Evolutionary conservation across 805 yeast species (phyloP).

Genomic region (Candida odintsovae): DNA sequence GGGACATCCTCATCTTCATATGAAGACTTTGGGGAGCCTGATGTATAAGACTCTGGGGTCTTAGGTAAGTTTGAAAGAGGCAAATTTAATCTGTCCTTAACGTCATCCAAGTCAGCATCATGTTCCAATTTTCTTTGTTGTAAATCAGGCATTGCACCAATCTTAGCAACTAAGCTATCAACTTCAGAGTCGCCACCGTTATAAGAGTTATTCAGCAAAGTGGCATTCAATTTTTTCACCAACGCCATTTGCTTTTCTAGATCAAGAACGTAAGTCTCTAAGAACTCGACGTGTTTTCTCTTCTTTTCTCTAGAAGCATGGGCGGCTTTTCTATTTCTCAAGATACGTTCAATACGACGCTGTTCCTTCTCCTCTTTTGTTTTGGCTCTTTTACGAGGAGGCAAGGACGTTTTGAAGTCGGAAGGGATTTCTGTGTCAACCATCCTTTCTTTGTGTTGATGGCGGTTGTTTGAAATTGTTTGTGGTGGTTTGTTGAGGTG

Average conservation of each 20-base stretch:
- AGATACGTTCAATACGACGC: conserved; percentile 85
- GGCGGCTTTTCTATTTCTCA: conserved; percentile 94
- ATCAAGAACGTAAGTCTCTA: conserved; percentile 42
- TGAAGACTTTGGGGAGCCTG: conserved; percentile 14
- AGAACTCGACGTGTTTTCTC: conserved; percentile 81
- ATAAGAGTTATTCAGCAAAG: conserved; percentile 11
- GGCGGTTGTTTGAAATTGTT: too few relatives aligned
- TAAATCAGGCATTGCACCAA: conserved; percentile 19
- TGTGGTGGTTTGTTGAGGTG: background rate
- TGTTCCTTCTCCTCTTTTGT: conserved; percentile 97
- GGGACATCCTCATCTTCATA: conserved; percentile 13
- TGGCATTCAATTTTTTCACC: conserved; percentile 12
- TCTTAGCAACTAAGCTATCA: conserved; percentile 11
- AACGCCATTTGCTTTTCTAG: conserved; percentile 21
- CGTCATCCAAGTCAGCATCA: conserved; percentile 11
- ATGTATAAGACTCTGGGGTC: conserved; percentile 22
- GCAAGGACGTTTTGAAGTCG: conserved; percentile 49
- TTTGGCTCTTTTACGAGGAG: conserved; percentile 95
- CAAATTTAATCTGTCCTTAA: background rate
- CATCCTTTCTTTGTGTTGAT: conserved; percentile 6
- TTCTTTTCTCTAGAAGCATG: conserved; percentile 97
- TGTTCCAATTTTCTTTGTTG: conserved; percentile 16
- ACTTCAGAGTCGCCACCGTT: conserved; percentile 15
- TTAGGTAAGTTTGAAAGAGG: conserved; percentile 12
- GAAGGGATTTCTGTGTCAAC: conserved; percentile 26